A percentile compares a stretch with the other conserved stretches of the same genome.
Evolutionary conservation across 208 protist species (phyloP).

Genomic region (Trypanosoma melophagium): DNA sequence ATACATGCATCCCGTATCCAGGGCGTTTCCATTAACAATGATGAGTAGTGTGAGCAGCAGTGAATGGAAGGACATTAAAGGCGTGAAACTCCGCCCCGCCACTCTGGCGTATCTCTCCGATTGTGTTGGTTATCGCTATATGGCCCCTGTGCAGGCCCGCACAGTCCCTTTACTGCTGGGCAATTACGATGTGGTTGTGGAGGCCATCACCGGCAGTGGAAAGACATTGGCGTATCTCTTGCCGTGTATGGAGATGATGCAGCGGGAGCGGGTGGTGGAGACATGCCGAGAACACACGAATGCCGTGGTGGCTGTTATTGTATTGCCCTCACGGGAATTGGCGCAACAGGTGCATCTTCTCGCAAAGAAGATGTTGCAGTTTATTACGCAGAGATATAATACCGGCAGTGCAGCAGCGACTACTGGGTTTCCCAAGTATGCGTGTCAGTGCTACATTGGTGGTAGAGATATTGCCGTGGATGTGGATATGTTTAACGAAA

Average conservation of each 20-base stretch:
- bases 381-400: slow-evolving; percentile 54
- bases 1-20: neutral
- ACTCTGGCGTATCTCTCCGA: slow-evolving; percentile 72
- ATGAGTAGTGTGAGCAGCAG: slow-evolving; percentile 40
- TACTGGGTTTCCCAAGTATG: slow-evolving; percentile 57
- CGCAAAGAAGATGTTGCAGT: slow-evolving; percentile 73
- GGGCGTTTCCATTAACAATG: neutral
- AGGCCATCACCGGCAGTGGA: slow-evolving; percentile 93
- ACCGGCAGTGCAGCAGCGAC: slow-evolving; percentile 25
- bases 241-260: slow-evolving; percentile 87
- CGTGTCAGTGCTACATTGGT: slow-evolving; percentile 90
- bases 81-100: slow-evolving; percentile 55
- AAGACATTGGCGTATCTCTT: slow-evolving; percentile 95
- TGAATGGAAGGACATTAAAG: slow-evolving; percentile 82
- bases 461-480: slow-evolving; percentile 83
- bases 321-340: slow-evolving; percentile 93
- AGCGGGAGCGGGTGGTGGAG: slow-evolving; percentile 56
- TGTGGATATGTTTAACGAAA: slow-evolving; percentile 72
- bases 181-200: slow-evolving; percentile 92
- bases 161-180: slow-evolving; percentile 88
- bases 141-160: slow-evolving; percentile 92
- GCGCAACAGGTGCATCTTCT: slow-evolving; percentile 93
- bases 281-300: slow-evolving; percentile 49
- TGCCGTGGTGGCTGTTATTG: slow-evolving; percentile 83
- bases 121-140: slow-evolving; percentile 69